Base-by-base conservation (phyloP, 2,329 filamentous ascomycete genomes). In the Penicillium brevicompactum region DNA sequence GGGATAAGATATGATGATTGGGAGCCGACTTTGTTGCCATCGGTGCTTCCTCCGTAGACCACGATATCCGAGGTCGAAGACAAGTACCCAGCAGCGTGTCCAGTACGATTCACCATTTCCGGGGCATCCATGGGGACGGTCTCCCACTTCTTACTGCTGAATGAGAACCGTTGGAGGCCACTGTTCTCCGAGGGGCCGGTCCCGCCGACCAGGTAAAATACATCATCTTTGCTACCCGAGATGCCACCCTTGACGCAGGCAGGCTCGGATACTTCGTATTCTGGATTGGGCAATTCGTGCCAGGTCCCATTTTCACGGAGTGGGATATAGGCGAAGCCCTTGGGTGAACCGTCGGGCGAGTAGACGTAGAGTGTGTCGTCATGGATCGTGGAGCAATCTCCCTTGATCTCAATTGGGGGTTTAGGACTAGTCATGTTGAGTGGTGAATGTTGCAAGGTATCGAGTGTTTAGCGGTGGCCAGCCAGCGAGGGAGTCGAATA, bases 351-450 rank as follows among this genome's bases (percentile, higher is more conserved):
- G 45, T 84, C 76, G 8, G 85, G 76, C 5, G 91, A 90, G 73
- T 91, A 96, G 44, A 89, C 87, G 77, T 95, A 97, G 50, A 97
- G 84, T 11, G 87, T 91, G 72, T 92, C 87, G 70, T 92, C 81
- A 78, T 90, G 81, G 58, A 97, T 83, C 68, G 89, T 85, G 55
- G 92, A 91, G 76, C 93, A 97, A 67, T 90, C 87, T 74, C 87
- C 86, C 72, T 86, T 84, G 71, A 97, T 78, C 59, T 87, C 79
- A 69, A 86, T 82, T 50, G 83, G 78, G 49, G 92, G 91, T 68
- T 85, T 77, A 46, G 91, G 91, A 53, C 88, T 80, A 68, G 86
- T 78, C 91, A 95, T 95, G 44, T 67, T 68, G 61, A 57, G 57
- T 40, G 43, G 53, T 27, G 32, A n/a, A 30, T 53, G 32, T 43